A percentile compares a stretch with the other conserved stretches of the same genome.
phyloP scores from a whole-genome alignment of 805 yeast species.

The Lachancea mirantina region DNA sequence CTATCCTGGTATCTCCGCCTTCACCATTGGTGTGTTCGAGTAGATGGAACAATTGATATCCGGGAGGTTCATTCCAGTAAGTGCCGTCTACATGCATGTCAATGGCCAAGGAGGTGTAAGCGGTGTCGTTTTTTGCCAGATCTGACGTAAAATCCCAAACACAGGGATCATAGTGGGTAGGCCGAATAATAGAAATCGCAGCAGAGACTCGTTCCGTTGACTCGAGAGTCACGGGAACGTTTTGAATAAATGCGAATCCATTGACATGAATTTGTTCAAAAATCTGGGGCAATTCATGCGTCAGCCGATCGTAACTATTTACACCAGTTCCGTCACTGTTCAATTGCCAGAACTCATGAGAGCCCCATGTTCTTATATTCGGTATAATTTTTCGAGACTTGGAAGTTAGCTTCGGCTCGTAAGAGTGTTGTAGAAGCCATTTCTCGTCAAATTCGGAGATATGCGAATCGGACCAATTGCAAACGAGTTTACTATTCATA shows the following conservation, averaged over 20 bases:
- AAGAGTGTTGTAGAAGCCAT: slow-evolving; percentile 11
- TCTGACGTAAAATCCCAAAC: slow-evolving; percentile 75
- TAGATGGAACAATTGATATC: slow-evolving; percentile 60
- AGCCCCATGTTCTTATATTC: slow-evolving; percentile 5
- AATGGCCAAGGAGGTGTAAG: slow-evolving; percentile 61
- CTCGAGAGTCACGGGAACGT: slow-evolving; percentile 53
- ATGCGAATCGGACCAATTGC: slow-evolving; percentile 8
- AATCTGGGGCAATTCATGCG: background rate
- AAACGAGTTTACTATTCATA: slow-evolving; percentile 1
- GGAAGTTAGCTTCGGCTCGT: slow-evolving; percentile 3
- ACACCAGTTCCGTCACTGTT: background rate
- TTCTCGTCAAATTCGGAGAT: slow-evolving; percentile 5
- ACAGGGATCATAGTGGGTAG: slow-evolving; percentile 66
- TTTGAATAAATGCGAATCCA: slow-evolving; percentile 57
- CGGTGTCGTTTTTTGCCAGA: slow-evolving; percentile 59
- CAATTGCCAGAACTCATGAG: slow-evolving; percentile 6
- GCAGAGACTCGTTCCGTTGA: slow-evolving; percentile 53
- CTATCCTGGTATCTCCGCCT: slow-evolving; percentile 63
- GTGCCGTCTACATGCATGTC: slow-evolving; percentile 68
- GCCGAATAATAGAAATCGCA: slow-evolving; percentile 51
- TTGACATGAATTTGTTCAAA: slow-evolving; percentile 18
- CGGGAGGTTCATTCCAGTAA: slow-evolving; percentile 68
- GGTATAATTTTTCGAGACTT: slow-evolving; percentile 3
- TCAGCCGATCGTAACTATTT: slow-evolving; percentile 2
- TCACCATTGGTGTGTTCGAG: slow-evolving; percentile 52